Percentiles rank a stretch among this genome's conserved stretches.
These are phyloP conservation scores for Lactifluus echinatus DNA, from an alignment of 768 basidiomycete species.

Conservation along the genomic window DNA sequence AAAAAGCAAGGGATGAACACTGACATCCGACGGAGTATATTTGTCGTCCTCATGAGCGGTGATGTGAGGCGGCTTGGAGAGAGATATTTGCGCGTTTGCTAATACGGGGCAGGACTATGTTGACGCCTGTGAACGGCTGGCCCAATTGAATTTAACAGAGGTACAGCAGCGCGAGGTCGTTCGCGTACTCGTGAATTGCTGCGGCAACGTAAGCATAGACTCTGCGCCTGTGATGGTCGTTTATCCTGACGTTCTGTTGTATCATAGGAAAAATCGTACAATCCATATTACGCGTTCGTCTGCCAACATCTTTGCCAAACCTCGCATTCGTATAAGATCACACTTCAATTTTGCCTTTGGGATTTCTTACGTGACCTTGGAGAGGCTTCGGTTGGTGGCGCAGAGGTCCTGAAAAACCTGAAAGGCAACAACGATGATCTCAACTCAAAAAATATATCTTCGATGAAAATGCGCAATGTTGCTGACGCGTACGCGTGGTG, in stretches of 20 bases:
- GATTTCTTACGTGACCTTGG: conserved; percentile 92
- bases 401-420: conserved; percentile 59
- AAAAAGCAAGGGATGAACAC: conserved; percentile 98
- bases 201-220: conserved; percentile 63
- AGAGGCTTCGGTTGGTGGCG: conserved; percentile 73
- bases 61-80: conserved; percentile 48
- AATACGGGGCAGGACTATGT: conserved; percentile 66
- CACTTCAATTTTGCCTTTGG: conserved; percentile 93
- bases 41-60: conserved; percentile 91
- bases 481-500: conserved; percentile 90
- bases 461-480: conserved; percentile 55
- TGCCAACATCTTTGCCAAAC: conserved; percentile 70
- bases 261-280: conserved; percentile 78
- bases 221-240: background rate
- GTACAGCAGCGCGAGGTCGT: conserved; percentile 91
- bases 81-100: background rate
- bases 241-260: background rate
- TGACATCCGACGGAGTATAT: conserved; percentile 84
- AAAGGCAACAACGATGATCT: conserved; percentile 37
- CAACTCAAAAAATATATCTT: conserved; percentile 46
- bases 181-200: conserved; percentile 89
- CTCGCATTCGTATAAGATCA: conserved; percentile 83
- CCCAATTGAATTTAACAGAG: conserved; percentile 75
- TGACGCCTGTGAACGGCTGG: conserved; percentile 89
- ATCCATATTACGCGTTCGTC: conserved; percentile 92